A percentile compares a stretch with the other conserved stretches of the same genome.
phyloP scores from a whole-genome alignment of 1,284 basidiomycete species.

The Moesziomyces parantarcticus region DNA sequence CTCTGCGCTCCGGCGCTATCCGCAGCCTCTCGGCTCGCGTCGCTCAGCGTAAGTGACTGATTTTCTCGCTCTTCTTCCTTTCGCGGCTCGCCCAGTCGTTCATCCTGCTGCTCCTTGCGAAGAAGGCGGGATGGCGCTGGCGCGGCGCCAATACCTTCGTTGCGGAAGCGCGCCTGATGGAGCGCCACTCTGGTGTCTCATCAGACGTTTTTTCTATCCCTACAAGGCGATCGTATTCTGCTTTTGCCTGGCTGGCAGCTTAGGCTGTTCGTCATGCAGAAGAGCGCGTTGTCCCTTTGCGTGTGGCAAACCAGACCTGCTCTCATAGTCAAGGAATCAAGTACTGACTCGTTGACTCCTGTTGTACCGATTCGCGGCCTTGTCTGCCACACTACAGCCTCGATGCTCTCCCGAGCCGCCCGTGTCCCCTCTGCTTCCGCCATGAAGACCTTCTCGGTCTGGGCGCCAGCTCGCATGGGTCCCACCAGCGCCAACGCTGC shows the following conservation, averaged over 20 bases:
- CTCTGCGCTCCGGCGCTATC: conserved; percentile 47
- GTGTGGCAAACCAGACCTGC: too few relatives aligned
- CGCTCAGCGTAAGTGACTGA: conserved; percentile 40
- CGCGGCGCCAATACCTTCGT: too few relatives aligned
- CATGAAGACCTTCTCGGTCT: conserved; percentile 39
- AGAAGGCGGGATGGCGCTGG: too few relatives aligned
- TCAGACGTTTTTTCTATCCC: not conserved
- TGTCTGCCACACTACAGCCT: conserved; percentile 18
- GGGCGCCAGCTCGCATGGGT: conserved; percentile 42
- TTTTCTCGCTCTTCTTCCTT: not conserved
- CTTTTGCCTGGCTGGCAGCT: too few relatives aligned
- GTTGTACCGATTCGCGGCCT: not conserved
- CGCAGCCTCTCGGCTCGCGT: conserved; percentile 47
- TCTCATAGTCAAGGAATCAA: too few relatives aligned
- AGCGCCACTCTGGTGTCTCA: not conserved
- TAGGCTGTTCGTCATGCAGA: too few relatives aligned
- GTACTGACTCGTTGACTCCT: too few relatives aligned
- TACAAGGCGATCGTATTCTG: too few relatives aligned
- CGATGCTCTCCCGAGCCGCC: conserved; percentile 40
- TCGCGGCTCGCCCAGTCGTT: too few relatives aligned
- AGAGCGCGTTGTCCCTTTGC: too few relatives aligned
- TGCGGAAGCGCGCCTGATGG: too few relatives aligned
- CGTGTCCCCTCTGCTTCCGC: conserved; percentile 33
- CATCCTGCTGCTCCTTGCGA: too few relatives aligned
- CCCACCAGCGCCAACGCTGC: conserved; percentile 40